Evolutionary conservation across 805 yeast species (phyloP).

Genomic region (Millerago galiae): DNA sequence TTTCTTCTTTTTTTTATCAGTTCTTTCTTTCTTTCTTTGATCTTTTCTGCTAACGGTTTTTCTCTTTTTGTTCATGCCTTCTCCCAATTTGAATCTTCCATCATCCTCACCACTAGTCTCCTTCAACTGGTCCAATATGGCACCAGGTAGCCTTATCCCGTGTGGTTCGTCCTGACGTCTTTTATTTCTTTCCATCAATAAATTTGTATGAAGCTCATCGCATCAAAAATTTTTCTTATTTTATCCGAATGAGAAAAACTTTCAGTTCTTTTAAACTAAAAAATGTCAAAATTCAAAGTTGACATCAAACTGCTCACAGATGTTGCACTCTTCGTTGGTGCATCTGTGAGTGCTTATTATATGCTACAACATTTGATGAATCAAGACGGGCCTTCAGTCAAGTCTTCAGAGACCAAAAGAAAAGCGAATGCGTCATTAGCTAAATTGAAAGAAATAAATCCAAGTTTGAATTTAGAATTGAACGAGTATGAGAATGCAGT

Average conservation of each 20-base stretch:
- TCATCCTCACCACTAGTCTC: constrained; percentile 23
- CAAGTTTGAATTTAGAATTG: constrained; percentile 47
- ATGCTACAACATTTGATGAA: constrained; percentile 39
- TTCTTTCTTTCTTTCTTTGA: constrained; percentile 34
- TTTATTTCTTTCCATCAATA: constrained; percentile 1
- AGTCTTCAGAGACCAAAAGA: constrained; percentile 54
- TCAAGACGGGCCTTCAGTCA: constrained; percentile 39
- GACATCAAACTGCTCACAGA: constrained; percentile 39
- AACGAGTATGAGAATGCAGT: constrained; percentile 75
- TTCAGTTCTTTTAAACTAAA: background rate
- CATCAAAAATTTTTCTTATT: constrained; percentile 2
- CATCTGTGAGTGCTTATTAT: constrained; percentile 67
- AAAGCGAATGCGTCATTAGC: constrained; percentile 52
- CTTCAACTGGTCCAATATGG: constrained; percentile 46
- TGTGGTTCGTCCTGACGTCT: constrained; percentile 24
- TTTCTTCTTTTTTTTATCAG: constrained; percentile 16
- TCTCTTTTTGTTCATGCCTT: constrained; percentile 29
- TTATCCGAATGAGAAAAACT: background rate
- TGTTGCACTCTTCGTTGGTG: constrained; percentile 47
- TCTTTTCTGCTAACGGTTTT: constrained; percentile 34
- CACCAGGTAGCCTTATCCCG: constrained; percentile 52
- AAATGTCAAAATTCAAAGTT: constrained; percentile 23
- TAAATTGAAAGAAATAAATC: constrained; percentile 52
- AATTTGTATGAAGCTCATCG: constrained; percentile 6
- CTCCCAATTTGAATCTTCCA: constrained; percentile 25